A percentile compares a stretch with the other conserved stretches of the same genome.
Conservation (phyloP, 345 rosid genomes). For the Eucalyptus coolabah region DNA sequence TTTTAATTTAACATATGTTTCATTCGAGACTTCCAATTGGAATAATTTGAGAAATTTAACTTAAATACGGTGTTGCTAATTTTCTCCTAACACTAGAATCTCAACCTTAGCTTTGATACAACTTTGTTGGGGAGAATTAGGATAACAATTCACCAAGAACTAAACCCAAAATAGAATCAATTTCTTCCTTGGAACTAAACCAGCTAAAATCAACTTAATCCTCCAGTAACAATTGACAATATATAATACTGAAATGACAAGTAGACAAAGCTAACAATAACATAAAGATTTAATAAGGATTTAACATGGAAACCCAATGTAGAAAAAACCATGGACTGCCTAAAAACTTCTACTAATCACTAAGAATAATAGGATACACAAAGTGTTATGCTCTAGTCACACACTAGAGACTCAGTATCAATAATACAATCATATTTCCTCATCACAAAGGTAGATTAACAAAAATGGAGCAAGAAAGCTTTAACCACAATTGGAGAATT, state of each 20-base stretch:
- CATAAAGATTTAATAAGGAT: neutral
- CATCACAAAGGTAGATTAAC: neutral
- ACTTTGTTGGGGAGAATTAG: neutral
- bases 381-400: neutral
- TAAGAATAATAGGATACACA: neutral
- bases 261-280: neutral
- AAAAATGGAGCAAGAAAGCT: neutral
- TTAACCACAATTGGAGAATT: neutral
- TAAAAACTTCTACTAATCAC: neutral
- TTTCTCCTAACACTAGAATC: neutral
- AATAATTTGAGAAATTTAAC: neutral
- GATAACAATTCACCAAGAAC: neutral
- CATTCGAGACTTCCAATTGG: too few relatives aligned
- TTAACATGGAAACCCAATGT: neutral
- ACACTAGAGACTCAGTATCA: neutral
- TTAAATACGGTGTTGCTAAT: rapidly evolving
- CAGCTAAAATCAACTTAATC: neutral
- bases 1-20: too few relatives aligned
- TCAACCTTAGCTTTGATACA: neutral
- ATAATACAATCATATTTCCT: too few relatives aligned
- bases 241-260: neutral
- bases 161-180: neutral
- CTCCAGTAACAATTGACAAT: neutral
- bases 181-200: neutral
- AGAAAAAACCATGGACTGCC: neutral